Conservation (phyloP, 768 basidiomycete genomes). For the Flagelloscypha sp. region DNA sequence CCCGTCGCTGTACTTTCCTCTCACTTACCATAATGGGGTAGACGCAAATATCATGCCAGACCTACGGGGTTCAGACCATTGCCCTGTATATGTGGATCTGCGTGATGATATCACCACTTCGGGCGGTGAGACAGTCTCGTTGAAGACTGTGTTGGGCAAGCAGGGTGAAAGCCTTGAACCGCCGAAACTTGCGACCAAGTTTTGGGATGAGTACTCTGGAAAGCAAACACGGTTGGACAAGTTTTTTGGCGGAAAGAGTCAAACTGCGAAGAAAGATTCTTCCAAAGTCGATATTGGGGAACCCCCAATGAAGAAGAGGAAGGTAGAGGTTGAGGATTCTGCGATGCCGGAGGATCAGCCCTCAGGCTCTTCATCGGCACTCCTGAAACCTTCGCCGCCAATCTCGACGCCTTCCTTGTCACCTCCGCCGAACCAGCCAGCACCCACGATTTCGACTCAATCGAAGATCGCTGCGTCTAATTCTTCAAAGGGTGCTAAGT, state of each 20-base stretch:
- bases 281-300: no score
- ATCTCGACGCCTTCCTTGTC: no score
- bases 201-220: constrained; percentile 82
- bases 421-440: no score
- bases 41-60: constrained; percentile 79
- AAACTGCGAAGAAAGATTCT: constrained; percentile 1
- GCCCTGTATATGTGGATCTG: constrained; percentile 90
- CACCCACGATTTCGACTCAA: no score
- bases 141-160: constrained; percentile 30
- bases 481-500: constrained; percentile 6
- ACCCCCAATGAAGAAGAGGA: constrained; percentile 15
- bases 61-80: constrained; percentile 93
- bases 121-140: constrained; percentile 25
- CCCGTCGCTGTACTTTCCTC: no score
- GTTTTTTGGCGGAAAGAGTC: constrained; percentile 62
- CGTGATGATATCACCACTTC: constrained; percentile 62
- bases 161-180: no score
- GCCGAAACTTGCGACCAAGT: constrained; percentile 72
- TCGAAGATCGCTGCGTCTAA: no score
- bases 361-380: constrained; percentile 32
- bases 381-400: no score
- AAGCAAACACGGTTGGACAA: constrained; percentile 75
- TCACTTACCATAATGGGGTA: no score
- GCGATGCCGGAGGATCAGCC: constrained; percentile 20
- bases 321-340: constrained; percentile 6